A percentile compares a stretch with the other conserved stretches of the same genome.
These are phyloP conservation scores for Eragrostis tef DNA, from an alignment of 202 grass and related monocot species.

Conservation along the genomic window DNA sequence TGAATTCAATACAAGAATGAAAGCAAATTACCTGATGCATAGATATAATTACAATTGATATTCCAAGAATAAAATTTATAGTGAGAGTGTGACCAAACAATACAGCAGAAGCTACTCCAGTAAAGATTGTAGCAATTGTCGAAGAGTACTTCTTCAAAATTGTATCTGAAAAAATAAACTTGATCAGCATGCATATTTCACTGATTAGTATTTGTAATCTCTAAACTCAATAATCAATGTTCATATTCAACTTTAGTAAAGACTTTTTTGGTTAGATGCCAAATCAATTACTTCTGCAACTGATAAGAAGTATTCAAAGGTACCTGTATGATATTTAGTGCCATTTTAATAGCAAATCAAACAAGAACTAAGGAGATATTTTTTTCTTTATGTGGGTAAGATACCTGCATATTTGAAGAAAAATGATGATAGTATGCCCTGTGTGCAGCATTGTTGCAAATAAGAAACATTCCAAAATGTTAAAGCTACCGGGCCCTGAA, in stretches of 20 bases:
- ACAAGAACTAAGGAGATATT: too few relatives aligned
- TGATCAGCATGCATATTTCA: too few relatives aligned
- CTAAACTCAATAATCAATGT: background rate
- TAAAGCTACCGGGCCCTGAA: constrained; percentile 80
- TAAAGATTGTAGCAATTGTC: constrained; percentile 92
- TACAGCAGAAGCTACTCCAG: constrained; percentile 81
- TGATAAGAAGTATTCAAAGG: constrained; percentile 37
- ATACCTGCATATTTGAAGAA: constrained; percentile 99
- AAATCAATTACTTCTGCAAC: background rate
- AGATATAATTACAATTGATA: constrained; percentile 97
- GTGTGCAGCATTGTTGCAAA: constrained; percentile 99
- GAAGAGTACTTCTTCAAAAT: constrained; percentile 99
- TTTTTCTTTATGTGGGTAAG: constrained; percentile 2
- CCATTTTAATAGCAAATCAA: constrained; percentile 23
- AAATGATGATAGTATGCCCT: constrained; percentile 97
- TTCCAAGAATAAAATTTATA: constrained; percentile 95
- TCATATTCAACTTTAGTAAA: constrained; percentile 22
- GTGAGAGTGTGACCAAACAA: constrained; percentile 91
- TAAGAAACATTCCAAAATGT: constrained; percentile 96
- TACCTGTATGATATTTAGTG: constrained; percentile 20
- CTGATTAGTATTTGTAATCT: constrained; percentile 9
- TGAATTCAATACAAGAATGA: constrained; percentile 35
- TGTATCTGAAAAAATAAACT: too few relatives aligned
- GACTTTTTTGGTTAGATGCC: background rate
- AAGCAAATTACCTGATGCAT: constrained; percentile 88